Conservation (phyloP, 2,329 filamentous ascomycete species). For the Saccharata proteae region DNA sequence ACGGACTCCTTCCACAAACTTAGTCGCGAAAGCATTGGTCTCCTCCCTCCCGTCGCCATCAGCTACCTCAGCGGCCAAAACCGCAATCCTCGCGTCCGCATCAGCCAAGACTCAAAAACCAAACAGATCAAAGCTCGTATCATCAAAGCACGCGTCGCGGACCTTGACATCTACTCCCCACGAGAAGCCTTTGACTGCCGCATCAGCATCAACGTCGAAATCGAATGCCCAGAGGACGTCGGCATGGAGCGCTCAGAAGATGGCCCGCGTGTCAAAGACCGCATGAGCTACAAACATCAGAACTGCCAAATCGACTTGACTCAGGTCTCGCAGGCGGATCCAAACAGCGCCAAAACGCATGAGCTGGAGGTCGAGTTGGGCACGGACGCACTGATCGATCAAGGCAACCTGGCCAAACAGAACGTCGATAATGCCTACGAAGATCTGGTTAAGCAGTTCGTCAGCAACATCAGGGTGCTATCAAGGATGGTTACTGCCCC, state of each 20-base stretch:
- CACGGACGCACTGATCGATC: conserved; percentile 50
- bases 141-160: conserved; percentile 77
- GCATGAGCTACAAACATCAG: conserved; percentile 80
- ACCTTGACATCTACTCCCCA: conserved; percentile 80
- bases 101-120: conserved; percentile 65
- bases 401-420: conserved; percentile 46
- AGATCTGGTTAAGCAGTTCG: conserved; percentile 57
- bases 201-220: conserved; percentile 89
- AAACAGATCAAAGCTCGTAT: conserved; percentile 65
- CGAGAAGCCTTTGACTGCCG: conserved; percentile 73
- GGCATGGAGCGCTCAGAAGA: conserved; percentile 28
- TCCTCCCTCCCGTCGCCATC: conserved; percentile 38
- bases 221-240: conserved; percentile 53
- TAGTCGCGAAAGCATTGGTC: conserved; percentile 38
- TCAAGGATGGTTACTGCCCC: conserved; percentile 9
- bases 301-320: conserved; percentile 83
- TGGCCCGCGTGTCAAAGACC: conserved; percentile 67
- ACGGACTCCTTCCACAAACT: conserved; percentile 59
- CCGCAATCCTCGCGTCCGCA: conserved; percentile 23
- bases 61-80: conserved; percentile 39
- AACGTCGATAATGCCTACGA: conserved; percentile 44
- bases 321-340: conserved; percentile 56
- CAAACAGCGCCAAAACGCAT: conserved; percentile 50
- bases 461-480: conserved; percentile 59
- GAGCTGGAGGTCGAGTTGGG: conserved; percentile 71